Evolutionary conservation across 2,329 filamentous ascomycete species (phyloP).

Genomic region (Cytospora chrysosperma): DNA sequence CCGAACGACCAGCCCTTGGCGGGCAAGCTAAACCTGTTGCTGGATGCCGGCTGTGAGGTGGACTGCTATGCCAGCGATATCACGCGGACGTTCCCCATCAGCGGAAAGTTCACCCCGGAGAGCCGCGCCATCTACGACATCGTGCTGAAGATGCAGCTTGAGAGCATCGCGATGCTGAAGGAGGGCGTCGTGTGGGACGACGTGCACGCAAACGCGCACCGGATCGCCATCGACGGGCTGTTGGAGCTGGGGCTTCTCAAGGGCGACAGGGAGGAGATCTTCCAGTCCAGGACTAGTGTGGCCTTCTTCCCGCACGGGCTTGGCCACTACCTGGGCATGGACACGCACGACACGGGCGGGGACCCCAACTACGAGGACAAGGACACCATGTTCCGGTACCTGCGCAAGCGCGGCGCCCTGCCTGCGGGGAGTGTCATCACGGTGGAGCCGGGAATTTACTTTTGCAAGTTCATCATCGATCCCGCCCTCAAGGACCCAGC

Average conservation of each 20-base stretch:
- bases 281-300: constrained; percentile 74
- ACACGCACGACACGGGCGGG: constrained; percentile 85
- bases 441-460: constrained; percentile 93
- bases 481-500: constrained; percentile 73
- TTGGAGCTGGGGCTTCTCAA: constrained; percentile 72
- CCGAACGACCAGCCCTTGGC: constrained; percentile 70
- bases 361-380: constrained; percentile 75
- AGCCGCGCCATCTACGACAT: constrained; percentile 76
- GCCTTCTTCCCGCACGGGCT: constrained; percentile 68
- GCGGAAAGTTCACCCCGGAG: constrained; percentile 67
- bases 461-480: constrained; percentile 84
- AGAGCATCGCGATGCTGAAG: constrained; percentile 71
- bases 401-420: constrained; percentile 73
- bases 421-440: constrained; percentile 84
- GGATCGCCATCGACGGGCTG: constrained; percentile 77
- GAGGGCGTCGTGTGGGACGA: constrained; percentile 78
- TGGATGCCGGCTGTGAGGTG: constrained; percentile 82
- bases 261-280: constrained; percentile 67
- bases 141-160: constrained; percentile 82
- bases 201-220: constrained; percentile 76
- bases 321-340: constrained; percentile 88
- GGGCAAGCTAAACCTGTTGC: constrained; percentile 73
- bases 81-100: constrained; percentile 76
- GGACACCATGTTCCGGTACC: constrained; percentile 83
- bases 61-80: constrained; percentile 62